phyloP scores from a whole-genome alignment of 768 basidiomycete species.

The Crassisporium funariophilum region DNA sequence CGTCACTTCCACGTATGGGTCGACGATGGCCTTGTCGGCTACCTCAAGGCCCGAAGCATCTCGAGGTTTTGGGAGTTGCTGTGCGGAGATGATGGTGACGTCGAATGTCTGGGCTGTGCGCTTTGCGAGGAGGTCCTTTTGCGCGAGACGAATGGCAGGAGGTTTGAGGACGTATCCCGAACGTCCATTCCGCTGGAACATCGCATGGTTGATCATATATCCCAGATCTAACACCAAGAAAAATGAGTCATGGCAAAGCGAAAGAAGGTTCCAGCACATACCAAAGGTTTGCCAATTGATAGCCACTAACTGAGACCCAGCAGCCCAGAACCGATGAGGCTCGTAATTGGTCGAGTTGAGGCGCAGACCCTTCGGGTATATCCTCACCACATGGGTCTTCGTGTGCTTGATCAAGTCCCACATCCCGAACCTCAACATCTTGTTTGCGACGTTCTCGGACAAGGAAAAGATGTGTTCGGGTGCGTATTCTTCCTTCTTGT shows the following conservation, averaged over 20 bases:
- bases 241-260: background rate
- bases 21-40: slow-evolving; percentile 48
- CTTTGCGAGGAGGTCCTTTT: slow-evolving; percentile 62
- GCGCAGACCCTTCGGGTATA: slow-evolving; percentile 86
- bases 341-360: slow-evolving; percentile 88
- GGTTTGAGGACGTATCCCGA: slow-evolving; percentile 94
- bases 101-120: slow-evolving; percentile 65
- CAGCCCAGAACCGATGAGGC: slow-evolving; percentile 90
- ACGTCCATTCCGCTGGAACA: slow-evolving; percentile 93
- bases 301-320: slow-evolving; percentile 89
- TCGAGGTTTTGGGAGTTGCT: slow-evolving; percentile 83
- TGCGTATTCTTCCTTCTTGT: slow-evolving; percentile 85
- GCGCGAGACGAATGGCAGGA: slow-evolving; percentile 58
- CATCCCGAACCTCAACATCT: slow-evolving; percentile 66
- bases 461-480: slow-evolving; percentile 91
- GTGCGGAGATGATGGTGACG: slow-evolving; percentile 61
- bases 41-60: slow-evolving; percentile 70
- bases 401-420: slow-evolving; percentile 89
- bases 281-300: slow-evolving; percentile 98
- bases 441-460: slow-evolving; percentile 82
- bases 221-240: slow-evolving; percentile 67
- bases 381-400: slow-evolving; percentile 79
- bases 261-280: slow-evolving; percentile 29
- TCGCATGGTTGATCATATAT: slow-evolving; percentile 91
- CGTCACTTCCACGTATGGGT: slow-evolving; percentile 73